Conservation (phyloP, 441 rosid genomes). For the Flueggea neowawraea region DNA sequence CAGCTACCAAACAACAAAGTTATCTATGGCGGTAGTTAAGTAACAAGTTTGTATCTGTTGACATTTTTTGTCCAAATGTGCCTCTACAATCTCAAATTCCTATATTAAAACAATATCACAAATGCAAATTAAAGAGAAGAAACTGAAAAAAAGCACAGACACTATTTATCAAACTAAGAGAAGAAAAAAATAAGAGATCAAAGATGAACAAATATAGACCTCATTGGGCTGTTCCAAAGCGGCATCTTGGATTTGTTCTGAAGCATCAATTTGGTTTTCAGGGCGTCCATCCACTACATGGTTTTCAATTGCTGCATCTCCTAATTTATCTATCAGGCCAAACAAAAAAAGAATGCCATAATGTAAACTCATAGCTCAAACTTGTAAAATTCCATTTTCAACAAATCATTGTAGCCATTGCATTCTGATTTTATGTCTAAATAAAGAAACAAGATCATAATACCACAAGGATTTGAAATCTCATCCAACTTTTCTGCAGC, state of each 20-base stretch:
- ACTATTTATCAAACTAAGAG: not conserved
- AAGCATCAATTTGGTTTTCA: slow-evolving; percentile 14
- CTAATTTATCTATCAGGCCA: slow-evolving; percentile 23
- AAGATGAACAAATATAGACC: slow-evolving; percentile 7
- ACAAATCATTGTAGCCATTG: no score
- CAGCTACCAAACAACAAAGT: no score
- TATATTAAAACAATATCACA: not conserved
- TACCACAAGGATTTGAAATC: slow-evolving; percentile 32
- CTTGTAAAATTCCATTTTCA: no score
- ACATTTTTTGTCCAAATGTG: no score
- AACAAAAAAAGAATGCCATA: not conserved
- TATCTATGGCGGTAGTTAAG: no score
- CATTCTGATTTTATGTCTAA: no score
- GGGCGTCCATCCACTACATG: slow-evolving; percentile 17
- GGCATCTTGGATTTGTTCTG: slow-evolving; percentile 16
- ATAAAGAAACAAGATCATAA: slow-evolving; percentile 9
- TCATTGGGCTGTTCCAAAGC: slow-evolving; percentile 24
- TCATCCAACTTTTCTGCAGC: slow-evolving; percentile 5
- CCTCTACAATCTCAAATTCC: not conserved
- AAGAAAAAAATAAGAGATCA: not conserved
- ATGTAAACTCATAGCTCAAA: no score
- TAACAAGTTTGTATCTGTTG: no score
- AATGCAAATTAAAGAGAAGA: no score
- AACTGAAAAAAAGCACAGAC: not conserved
- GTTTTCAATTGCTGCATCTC: slow-evolving; percentile 20